phyloP scores from a whole-genome alignment of 208 protist species.

The Endotrypanum monterogeii region DNA sequence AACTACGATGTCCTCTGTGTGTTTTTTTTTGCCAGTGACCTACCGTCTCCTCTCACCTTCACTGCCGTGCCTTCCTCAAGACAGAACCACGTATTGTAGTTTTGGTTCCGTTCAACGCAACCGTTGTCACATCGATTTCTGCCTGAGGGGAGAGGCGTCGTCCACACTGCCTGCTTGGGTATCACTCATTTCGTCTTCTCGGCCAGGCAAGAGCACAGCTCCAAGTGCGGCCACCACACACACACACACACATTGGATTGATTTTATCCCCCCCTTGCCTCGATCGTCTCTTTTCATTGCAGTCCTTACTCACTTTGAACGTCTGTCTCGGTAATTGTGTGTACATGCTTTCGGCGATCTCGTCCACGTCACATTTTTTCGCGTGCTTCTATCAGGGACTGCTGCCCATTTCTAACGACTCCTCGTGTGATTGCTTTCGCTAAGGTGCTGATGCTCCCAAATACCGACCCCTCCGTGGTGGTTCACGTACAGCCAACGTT shows the following conservation, averaged over 20 bases:
- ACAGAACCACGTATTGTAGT: too few species aligned
- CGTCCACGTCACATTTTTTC: neutral
- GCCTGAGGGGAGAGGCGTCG: too few species aligned
- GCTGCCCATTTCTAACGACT: neutral
- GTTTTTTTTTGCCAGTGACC: too few species aligned
- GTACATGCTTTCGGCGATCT: neutral
- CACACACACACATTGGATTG: neutral
- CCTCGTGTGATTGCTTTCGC: neutral
- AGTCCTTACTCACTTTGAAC: neutral
- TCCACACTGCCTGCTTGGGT: too few species aligned
- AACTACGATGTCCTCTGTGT: neutral
- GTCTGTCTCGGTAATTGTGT: neutral
- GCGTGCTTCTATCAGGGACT: neutral
- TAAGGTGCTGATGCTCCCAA: slow-evolving; percentile 5
- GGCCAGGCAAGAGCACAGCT: too few species aligned
- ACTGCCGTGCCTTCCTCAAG: too few species aligned
- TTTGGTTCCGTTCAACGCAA: too few species aligned
- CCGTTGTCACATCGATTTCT: too few species aligned
- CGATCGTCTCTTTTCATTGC: neutral
- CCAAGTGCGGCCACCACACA: too few species aligned
- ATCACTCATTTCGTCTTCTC: too few species aligned
- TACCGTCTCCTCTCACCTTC: too few species aligned
- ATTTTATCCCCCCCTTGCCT: neutral
- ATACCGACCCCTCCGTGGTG: slow-evolving; percentile 14
- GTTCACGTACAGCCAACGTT: slow-evolving; percentile 17